Base-by-base conservation (phyloP, 176 grass and related monocot genomes). In the Juncus effusus region DNA sequence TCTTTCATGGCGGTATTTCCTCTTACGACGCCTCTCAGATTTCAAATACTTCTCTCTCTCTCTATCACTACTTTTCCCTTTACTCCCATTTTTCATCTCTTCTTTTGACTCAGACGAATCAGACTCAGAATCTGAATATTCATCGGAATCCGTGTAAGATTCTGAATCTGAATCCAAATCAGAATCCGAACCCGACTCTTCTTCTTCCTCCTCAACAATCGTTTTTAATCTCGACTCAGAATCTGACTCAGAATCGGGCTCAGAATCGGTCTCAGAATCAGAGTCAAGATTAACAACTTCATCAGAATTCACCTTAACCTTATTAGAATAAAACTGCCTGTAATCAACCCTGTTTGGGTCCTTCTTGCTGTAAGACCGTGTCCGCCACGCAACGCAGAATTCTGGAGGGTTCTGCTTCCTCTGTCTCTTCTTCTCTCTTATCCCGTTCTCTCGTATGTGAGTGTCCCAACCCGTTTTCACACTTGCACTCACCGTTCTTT, bases 171-270 rank as follows among this genome's bases (percentile, higher is more conserved):
- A 67, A 16, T 38, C 45, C 13, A 9, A 67, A 54, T 54, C 64
- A 7, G 63, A 51, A 4, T 69, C 35, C 16, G 65, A 70, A 1
- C 5, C 35, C 3, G 44, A 52, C 10, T 61, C 58, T 61, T 61
- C 58, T 12, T 67, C 64, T 12, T 67, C 64, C 13, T 69, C 36
- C 54, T 56, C 65, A 56, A 12, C 4, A 38, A 10, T 7, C 4
- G 36, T n/a, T 13, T 69, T 38, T 55, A 28, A 61, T 36, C 0
- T 16, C 3, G 58, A 1, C 10, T 16, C 14, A 11, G 54, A 57
- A 57, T 57, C 54, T 13, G 54, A 69, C 36, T 55, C 28, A 13
- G 3, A n/a, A 53, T n/a, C 36, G 40, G 28, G 12, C 4, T 5
- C 40, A 55, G 9, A 5, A 47, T 9, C 9, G 44, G 44, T 47